phyloP scores from a whole-genome alignment of 1,284 basidiomycete species.

The Pseudozyma thailandica region DNA sequence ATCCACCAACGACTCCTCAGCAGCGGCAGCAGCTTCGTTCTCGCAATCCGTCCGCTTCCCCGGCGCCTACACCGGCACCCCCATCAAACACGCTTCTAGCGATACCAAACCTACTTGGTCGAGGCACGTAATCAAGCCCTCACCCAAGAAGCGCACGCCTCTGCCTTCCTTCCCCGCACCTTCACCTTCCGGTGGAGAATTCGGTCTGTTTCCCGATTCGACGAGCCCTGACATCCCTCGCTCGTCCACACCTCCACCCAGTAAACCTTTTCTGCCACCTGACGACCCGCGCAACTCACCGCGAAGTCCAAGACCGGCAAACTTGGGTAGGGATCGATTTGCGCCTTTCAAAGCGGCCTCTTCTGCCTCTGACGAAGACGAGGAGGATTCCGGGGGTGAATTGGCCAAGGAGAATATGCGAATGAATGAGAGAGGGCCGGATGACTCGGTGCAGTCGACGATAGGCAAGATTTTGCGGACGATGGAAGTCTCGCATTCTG shows the following conservation, averaged over 20 bases:
- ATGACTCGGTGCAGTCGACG: constrained; percentile 8
- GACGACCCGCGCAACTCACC: constrained; percentile 30
- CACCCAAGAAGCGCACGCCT: constrained; percentile 14
- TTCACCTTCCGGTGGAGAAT: not conserved
- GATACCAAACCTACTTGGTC: constrained; percentile 17
- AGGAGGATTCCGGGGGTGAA: constrained; percentile 5
- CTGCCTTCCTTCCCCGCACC: not conserved
- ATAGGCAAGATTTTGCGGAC: constrained; percentile 20
- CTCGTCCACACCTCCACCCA: constrained; percentile 35
- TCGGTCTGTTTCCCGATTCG: constrained; percentile 9
- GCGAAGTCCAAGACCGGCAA: constrained; percentile 20
- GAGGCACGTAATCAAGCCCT: constrained; percentile 37
- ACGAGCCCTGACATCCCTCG: constrained; percentile 18
- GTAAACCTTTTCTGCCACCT: constrained; percentile 8
- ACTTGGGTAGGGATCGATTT: constrained; percentile 14
- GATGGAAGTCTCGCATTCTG: constrained; percentile 12
- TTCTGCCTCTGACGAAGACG: not conserved
- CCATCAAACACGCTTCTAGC: constrained; percentile 7
- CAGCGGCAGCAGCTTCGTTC: constrained; percentile 12
- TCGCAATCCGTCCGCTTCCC: constrained; percentile 32
- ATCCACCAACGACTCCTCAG: not conserved
- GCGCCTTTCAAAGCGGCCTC: constrained; percentile 12
- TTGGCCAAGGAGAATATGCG: constrained; percentile 9
- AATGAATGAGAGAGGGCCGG: not conserved
- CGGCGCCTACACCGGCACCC: constrained; percentile 29